Evolutionary conservation across 2,329 filamentous ascomycete species (phyloP).

Genomic region (Aspergillus pseudonomiae): DNA sequence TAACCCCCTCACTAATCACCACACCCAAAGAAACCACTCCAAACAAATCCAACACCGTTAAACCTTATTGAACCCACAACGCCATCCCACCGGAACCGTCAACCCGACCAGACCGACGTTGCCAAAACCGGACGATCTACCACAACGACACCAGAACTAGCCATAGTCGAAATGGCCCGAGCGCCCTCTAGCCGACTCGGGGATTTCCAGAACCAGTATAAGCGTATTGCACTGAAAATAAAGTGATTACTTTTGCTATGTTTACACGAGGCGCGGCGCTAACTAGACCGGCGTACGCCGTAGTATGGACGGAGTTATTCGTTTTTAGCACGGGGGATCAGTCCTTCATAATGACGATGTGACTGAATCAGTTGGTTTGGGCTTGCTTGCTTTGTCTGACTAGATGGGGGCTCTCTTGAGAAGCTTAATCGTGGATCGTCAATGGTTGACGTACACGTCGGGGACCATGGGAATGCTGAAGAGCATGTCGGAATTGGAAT

Average conservation of each 20-base stretch:
- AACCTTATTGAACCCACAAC: background rate
- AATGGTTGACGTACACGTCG: background rate
- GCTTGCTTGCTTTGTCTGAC: background rate
- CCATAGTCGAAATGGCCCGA: background rate
- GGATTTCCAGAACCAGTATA: background rate
- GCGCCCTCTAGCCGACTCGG: background rate
- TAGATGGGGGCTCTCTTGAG: background rate
- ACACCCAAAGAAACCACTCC: background rate
- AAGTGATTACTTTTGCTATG: background rate
- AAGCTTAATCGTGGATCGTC: background rate
- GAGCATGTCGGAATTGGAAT: background rate
- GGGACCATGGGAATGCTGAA: background rate
- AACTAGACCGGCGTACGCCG: background rate
- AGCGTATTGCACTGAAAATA: background rate
- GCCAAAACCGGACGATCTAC: background rate
- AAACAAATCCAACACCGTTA: background rate
- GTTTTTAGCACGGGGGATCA: background rate
- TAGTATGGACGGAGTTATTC: background rate
- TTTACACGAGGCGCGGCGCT: background rate
- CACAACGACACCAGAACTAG: background rate
- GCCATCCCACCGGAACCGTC: background rate
- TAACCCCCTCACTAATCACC: background rate
- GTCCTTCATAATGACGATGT: background rate
- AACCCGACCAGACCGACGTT: background rate
- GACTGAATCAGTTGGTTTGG: background rate